Evolutionary conservation across 2,329 filamentous ascomycete species (phyloP).

Genomic region (Fusarium sp.): DNA sequence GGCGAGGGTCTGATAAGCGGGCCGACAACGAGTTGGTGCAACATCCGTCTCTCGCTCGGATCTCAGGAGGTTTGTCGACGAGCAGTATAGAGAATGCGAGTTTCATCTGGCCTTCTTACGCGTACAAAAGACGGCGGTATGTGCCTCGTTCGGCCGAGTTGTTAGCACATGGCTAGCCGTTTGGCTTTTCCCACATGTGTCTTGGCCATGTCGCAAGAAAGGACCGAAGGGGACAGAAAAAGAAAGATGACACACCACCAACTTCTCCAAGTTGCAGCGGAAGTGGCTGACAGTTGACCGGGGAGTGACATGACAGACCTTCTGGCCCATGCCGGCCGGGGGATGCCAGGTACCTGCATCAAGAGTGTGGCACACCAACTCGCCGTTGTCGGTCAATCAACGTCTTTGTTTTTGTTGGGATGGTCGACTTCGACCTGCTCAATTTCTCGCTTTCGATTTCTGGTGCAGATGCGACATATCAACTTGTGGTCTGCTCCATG

Average conservation of each 20-base stretch:
- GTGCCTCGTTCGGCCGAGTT: slow-evolving; percentile 8
- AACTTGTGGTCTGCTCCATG: not conserved
- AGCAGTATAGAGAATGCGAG: not conserved
- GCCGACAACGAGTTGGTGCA: not conserved
- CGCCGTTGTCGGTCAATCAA: not conserved
- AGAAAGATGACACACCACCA: slow-evolving; percentile 27
- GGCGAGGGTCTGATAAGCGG: slow-evolving; percentile 3
- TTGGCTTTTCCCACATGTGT: slow-evolving; percentile 7
- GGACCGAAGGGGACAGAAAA: slow-evolving; percentile 19
- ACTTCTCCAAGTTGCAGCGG: slow-evolving; percentile 13
- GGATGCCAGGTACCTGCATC: slow-evolving; percentile 1
- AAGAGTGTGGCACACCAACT: slow-evolving; percentile 13
- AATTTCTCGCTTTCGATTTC: not conserved
- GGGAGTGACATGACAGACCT: slow-evolving; percentile 3
- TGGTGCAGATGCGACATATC: slow-evolving; percentile 10
- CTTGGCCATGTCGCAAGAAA: slow-evolving; percentile 7
- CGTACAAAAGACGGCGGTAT: not conserved
- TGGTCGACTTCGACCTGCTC: not conserved
- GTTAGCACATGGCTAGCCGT: slow-evolving; percentile 3
- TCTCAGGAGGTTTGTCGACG: not conserved
- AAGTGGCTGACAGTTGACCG: slow-evolving; percentile 21
- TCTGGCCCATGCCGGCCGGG: not conserved
- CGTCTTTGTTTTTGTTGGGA: slow-evolving; percentile 6
- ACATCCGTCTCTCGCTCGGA: not conserved
- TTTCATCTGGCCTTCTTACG: not conserved